Conservation (phyloP, 441 rosid genomes). For the Biscutella auriculata region DNA sequence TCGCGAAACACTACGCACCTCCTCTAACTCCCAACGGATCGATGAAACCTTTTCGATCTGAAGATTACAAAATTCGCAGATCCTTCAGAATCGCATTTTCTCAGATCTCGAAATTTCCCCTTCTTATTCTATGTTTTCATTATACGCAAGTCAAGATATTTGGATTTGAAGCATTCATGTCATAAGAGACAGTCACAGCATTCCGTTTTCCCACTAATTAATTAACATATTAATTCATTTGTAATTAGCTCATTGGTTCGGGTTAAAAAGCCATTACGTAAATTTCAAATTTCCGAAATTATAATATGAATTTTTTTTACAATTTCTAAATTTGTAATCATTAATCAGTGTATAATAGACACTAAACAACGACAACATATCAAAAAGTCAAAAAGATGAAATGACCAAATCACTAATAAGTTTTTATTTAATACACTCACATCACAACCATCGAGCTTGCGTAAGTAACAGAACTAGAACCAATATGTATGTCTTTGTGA, state of each 20-base stretch:
- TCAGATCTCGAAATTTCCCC: conserved; percentile 18
- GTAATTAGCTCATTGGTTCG: conserved; percentile 3
- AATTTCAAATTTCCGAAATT: neutral
- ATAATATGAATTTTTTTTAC: neutral
- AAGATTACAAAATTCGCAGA: conserved; percentile 6
- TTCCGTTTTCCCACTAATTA: neutral
- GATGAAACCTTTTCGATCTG: conserved; percentile 4
- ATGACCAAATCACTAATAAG: neutral
- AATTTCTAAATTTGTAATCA: too few species aligned
- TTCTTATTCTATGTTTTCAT: neutral
- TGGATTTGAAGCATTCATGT: conserved; percentile 22
- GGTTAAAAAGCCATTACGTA: neutral
- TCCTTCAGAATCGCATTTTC: conserved; percentile 26
- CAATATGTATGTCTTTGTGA: too few species aligned
- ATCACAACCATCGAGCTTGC: neutral
- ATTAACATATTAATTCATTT: neutral
- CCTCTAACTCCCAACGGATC: neutral
- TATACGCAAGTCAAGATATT: conserved; percentile 7
- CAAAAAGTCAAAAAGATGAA: too few species aligned
- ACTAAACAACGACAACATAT: too few species aligned
- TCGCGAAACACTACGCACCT: neutral
- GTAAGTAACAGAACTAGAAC: too few species aligned
- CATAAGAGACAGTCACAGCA: conserved; percentile 6
- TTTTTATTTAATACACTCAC: too few species aligned
- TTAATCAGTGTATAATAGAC: too few species aligned